Evolutionary conservation across 192 early-diverging fungal species (phyloP).

Genomic region (Coemansia aciculifera): DNA sequence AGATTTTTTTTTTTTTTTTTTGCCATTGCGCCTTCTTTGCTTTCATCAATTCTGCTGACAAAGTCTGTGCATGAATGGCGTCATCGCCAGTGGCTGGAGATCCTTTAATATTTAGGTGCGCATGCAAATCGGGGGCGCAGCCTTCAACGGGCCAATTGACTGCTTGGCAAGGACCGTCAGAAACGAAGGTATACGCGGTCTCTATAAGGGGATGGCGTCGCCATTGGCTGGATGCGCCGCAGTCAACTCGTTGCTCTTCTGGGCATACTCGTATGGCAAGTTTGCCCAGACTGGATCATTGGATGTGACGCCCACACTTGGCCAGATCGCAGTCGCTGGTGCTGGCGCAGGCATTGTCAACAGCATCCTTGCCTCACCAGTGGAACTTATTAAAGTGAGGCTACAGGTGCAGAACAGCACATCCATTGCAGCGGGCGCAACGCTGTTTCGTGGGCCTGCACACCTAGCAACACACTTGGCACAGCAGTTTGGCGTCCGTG

Average conservation of each 20-base stretch:
- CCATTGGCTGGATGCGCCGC: slow-evolving; percentile 79
- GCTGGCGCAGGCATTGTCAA: slow-evolving; percentile 86
- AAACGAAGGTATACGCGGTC: slow-evolving; percentile 72
- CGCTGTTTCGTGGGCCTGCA: slow-evolving; percentile 60
- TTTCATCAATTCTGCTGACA: neutral
- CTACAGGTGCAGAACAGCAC: slow-evolving; percentile 83
- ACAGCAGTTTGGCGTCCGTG: slow-evolving; percentile 67
- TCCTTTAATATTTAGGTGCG: slow-evolving; percentile 57
- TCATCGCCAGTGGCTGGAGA: slow-evolving; percentile 9
- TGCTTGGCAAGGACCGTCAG: slow-evolving; percentile 80
- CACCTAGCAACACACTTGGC: slow-evolving; percentile 68
- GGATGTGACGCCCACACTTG: slow-evolving; percentile 58
- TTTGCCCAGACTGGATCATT: slow-evolving; percentile 56
- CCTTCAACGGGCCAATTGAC: slow-evolving; percentile 73
- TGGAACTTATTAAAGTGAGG: slow-evolving; percentile 92
- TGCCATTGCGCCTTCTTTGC: neutral
- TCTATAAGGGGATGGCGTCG: slow-evolving; percentile 89
- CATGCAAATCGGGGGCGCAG: slow-evolving; percentile 62
- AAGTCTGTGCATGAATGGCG: slow-evolving; percentile 14
- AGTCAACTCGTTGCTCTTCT: slow-evolving; percentile 85
- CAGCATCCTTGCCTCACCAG: slow-evolving; percentile 82
- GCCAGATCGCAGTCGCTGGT: slow-evolving; percentile 81
- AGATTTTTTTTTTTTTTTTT: neutral
- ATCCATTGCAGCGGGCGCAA: slow-evolving; percentile 5
- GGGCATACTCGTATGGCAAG: slow-evolving; percentile 71